phyloP scores from a whole-genome alignment of 805 yeast species.

The Cyberlindnera mycetangii region DNA sequence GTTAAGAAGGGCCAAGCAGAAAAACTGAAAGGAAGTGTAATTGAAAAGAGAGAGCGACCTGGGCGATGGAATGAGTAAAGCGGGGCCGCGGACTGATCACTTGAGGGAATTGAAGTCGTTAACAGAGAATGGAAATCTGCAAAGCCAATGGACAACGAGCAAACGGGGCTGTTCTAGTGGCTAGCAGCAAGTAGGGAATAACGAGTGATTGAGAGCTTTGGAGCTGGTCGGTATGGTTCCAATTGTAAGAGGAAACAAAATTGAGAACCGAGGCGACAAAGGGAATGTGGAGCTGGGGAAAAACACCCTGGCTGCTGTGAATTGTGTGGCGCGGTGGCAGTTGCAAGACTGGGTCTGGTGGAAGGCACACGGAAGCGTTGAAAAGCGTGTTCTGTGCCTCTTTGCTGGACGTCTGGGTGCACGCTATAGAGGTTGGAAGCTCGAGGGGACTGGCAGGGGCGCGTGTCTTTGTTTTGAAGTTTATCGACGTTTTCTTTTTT shows the following conservation, averaged over 20 bases:
- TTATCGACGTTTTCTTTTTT: constrained; percentile 12
- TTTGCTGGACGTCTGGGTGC: not conserved
- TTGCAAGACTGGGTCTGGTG: not conserved
- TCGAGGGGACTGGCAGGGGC: not conserved
- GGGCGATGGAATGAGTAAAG: not conserved
- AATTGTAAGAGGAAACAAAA: not conserved
- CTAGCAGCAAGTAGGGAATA: not conserved
- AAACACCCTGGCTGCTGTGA: not conserved
- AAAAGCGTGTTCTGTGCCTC: not conserved
- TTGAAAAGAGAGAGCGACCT: not conserved
- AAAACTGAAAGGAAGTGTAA: too few relatives aligned
- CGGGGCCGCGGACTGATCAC: not conserved
- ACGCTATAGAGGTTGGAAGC: not conserved
- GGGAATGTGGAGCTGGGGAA: not conserved
- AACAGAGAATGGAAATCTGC: too few relatives aligned
- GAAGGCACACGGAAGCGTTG: not conserved
- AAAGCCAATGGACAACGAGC: too few relatives aligned
- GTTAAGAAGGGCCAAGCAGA: not conserved
- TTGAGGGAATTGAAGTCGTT: not conserved
- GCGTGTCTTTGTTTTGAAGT: constrained; percentile 6
- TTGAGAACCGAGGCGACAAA: not conserved
- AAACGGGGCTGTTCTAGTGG: too few relatives aligned
- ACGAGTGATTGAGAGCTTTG: not conserved
- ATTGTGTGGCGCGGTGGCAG: not conserved
- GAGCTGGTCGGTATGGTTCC: not conserved